These are phyloP conservation scores for Phytophthora quininea DNA, from an alignment of 352 stramenopile genomes.

Conservation along the genomic window DNA sequence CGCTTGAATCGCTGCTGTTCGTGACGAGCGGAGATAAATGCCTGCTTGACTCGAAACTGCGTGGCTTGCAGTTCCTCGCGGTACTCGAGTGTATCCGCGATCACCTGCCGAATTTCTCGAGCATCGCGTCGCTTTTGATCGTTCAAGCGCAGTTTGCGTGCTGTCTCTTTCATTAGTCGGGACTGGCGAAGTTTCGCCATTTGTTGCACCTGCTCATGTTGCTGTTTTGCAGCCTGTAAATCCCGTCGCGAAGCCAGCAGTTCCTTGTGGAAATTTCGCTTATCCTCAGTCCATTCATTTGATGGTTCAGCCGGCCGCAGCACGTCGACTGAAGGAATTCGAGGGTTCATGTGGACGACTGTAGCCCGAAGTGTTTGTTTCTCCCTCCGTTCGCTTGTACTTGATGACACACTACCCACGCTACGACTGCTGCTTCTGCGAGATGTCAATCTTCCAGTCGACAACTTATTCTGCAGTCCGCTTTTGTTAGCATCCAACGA, in stretches of 20 bases:
- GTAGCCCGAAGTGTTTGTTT: constrained; percentile 41
- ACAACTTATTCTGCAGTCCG: neutral
- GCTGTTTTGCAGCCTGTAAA: constrained; percentile 38
- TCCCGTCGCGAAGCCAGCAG: constrained; percentile 52
- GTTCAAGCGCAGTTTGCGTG: constrained; percentile 17
- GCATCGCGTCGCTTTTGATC: constrained; percentile 48
- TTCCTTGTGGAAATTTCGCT: constrained; percentile 43
- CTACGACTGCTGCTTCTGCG: constrained; percentile 20
- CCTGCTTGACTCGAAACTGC: constrained; percentile 50
- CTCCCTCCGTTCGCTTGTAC: constrained; percentile 9
- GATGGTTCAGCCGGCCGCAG: constrained; percentile 3
- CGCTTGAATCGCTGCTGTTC: constrained; percentile 52
- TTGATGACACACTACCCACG: neutral
- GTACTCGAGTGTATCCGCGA: constrained; percentile 64
- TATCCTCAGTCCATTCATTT: constrained; percentile 54
- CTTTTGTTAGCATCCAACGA: neutral
- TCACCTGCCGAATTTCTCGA: constrained; percentile 49
- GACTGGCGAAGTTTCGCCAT: constrained; percentile 47
- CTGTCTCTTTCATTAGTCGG: constrained; percentile 38
- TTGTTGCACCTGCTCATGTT: constrained; percentile 44
- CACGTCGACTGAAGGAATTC: constrained; percentile 16
- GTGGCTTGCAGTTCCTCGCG: constrained; percentile 46
- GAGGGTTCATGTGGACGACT: constrained; percentile 24
- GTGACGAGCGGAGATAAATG: constrained; percentile 42
- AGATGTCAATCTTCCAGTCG: neutral